Conservation (phyloP, 2,329 filamentous ascomycete genomes). For the Diaporthe velutina region DNA sequence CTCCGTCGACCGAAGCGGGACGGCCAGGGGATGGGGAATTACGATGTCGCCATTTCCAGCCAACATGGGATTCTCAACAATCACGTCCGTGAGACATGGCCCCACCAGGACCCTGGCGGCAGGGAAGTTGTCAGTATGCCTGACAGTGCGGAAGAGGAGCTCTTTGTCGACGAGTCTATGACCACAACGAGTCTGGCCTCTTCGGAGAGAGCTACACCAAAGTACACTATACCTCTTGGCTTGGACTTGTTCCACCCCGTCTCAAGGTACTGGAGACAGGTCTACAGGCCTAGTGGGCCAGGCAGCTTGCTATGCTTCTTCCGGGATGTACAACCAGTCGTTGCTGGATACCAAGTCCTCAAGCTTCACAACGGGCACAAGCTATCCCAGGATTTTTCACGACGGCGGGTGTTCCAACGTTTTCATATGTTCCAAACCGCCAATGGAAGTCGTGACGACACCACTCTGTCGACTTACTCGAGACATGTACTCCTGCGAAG, state of each 20-base stretch:
- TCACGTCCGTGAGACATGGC: slow-evolving; percentile 5
- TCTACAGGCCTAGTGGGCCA: neutral
- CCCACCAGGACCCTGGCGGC: neutral
- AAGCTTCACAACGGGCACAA: neutral
- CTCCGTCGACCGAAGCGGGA: slow-evolving; percentile 8
- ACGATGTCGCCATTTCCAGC: slow-evolving; percentile 12
- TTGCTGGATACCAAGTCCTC: neutral
- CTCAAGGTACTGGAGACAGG: neutral
- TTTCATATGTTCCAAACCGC: slow-evolving; percentile 16
- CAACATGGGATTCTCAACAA: slow-evolving; percentile 24
- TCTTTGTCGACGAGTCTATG: slow-evolving; percentile 19
- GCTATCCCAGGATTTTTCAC: slow-evolving; percentile 10
- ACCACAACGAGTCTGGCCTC: slow-evolving; percentile 2
- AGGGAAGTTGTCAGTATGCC: neutral
- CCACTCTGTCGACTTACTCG: slow-evolving; percentile 7
- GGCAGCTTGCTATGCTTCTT: neutral
- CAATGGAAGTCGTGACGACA: slow-evolving; percentile 38
- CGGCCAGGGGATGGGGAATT: neutral
- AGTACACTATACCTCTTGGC: slow-evolving; percentile 11
- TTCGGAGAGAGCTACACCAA: neutral
- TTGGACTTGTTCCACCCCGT: neutral
- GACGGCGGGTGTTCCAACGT: slow-evolving; percentile 21
- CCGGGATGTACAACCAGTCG: neutral
- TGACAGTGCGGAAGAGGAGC: neutral
- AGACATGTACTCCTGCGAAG: neutral